A percentile compares a stretch with the other conserved stretches of the same genome.
Evolutionary conservation across 176 grass and related monocot genomes (phyloP).

Genomic region (Oryza rufipogon): DNA sequence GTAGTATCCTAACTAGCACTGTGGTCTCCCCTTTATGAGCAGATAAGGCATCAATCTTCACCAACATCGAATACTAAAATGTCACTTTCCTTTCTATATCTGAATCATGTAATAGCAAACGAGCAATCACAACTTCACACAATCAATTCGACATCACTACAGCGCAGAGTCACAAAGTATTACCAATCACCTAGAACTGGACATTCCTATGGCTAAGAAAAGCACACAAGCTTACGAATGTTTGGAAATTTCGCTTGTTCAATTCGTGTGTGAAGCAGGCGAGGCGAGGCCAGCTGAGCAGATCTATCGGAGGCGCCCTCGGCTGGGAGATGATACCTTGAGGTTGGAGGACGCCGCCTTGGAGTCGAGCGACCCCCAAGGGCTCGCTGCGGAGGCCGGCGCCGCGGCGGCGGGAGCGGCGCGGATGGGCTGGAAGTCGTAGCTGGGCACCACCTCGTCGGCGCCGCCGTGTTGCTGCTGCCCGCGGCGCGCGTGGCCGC

Average conservation of each 20-base stretch:
- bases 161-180: neutral
- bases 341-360: constrained; percentile 45
- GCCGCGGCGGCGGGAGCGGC: constrained; percentile 8
- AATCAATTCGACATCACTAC: neutral
- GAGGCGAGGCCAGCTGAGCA: neutral
- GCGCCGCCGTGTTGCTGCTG: neutral
- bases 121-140: neutral
- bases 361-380: constrained; percentile 52
- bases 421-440: constrained; percentile 75
- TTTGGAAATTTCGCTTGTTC: too few species aligned
- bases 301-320: constrained; percentile 33
- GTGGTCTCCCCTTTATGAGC: neutral
- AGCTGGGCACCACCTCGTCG: constrained; percentile 66
- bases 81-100: neutral
- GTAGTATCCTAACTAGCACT: neutral
- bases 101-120: neutral
- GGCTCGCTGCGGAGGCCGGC: constrained; percentile 12
- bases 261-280: neutral
- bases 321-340: constrained; percentile 42
- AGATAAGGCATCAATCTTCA: neutral
- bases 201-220: neutral
- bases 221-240: neutral
- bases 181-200: neutral
- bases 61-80: neutral
- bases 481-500: constrained; percentile 7